These are phyloP conservation scores for Yamadazyma membranifaciens DNA, from an alignment of 1,139 yeast species.

Conservation along the genomic window DNA sequence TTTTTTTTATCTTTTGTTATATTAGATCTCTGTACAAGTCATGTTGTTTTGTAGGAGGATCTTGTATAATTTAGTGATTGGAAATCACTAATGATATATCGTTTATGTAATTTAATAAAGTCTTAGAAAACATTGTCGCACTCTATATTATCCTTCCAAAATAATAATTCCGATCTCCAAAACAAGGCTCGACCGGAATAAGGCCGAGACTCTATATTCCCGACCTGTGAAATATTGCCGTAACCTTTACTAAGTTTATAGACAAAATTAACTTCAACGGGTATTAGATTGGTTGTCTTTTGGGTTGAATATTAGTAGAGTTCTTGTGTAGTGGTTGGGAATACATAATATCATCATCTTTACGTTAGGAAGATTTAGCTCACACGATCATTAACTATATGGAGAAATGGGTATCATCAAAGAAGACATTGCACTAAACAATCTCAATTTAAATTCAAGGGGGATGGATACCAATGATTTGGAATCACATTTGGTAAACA, in stretches of 20 bases:
- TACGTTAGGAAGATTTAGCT: neutral
- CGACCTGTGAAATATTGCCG: too few relatives aligned
- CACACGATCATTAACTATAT: constrained; percentile 2
- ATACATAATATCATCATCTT: too few relatives aligned
- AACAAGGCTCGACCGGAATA: too few relatives aligned
- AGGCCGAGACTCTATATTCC: too few relatives aligned
- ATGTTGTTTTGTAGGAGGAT: neutral
- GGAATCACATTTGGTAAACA: neutral
- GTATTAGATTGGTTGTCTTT: too few relatives aligned
- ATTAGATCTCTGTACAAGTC: neutral
- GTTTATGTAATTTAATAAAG: constrained; percentile 4
- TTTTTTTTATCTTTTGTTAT: neutral
- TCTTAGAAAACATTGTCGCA: neutral
- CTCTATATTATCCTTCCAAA: too few relatives aligned
- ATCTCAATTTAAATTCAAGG: constrained; percentile 1
- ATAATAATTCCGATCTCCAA: neutral
- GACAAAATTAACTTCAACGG: too few relatives aligned
- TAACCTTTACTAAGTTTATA: too few relatives aligned
- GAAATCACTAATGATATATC: neutral
- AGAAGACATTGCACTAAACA: constrained; percentile 5
- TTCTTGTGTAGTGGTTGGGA: too few relatives aligned
- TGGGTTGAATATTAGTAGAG: too few relatives aligned
- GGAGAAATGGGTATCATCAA: neutral
- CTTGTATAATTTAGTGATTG: too few relatives aligned
- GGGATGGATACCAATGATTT: neutral